Percentiles rank a stretch among this genome's conserved stretches.
Evolutionary conservation across 371 early-diverging fungal genomes (phyloP).

Genomic region (Apophysomyces ossiformis): DNA sequence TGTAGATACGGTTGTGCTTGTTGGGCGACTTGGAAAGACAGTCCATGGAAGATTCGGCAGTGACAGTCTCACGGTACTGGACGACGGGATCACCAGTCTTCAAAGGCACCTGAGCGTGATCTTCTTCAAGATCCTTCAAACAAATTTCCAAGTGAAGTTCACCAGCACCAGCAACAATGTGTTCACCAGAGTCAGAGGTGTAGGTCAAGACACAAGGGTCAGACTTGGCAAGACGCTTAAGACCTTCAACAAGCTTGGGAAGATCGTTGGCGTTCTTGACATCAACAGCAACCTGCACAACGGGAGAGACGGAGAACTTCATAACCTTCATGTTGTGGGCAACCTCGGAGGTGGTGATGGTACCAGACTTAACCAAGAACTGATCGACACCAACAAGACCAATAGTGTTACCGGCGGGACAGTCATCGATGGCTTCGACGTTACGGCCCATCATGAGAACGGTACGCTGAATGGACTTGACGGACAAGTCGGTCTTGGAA

Average conservation of each 20-base stretch:
- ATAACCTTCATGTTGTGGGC: constrained; percentile 99
- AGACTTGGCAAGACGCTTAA: constrained; percentile 98
- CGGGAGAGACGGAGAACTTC: constrained; percentile 99
- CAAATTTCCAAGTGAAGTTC: constrained; percentile 99
- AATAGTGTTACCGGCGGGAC: constrained; percentile 99
- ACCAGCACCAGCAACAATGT: constrained; percentile 99
- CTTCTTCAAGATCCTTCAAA: constrained; percentile 99
- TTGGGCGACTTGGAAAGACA: constrained; percentile 99
- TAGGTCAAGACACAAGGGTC: constrained; percentile 98
- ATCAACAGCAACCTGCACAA: constrained; percentile 97
- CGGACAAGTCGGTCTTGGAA: constrained; percentile 90
- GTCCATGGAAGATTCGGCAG: constrained; percentile 79
- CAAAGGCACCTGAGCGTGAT: constrained; percentile 98
- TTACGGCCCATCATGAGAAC: constrained; percentile 99
- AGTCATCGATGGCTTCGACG: constrained; percentile 97
- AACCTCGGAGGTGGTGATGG: constrained; percentile 92
- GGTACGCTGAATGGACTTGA: constrained; percentile 97
- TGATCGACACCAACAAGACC: constrained; percentile 99
- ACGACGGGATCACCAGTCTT: constrained; percentile 97
- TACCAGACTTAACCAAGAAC: constrained; percentile 99
- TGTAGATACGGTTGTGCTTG: constrained; percentile 99
- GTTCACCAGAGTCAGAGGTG: constrained; percentile 97
- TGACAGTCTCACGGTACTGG: constrained; percentile 97
- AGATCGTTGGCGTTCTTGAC: constrained; percentile 98
- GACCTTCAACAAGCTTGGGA: constrained; percentile 99